These are phyloP conservation scores for Furcasterigmium furcatum DNA, from an alignment of 2,329 filamentous ascomycete species.

Conservation along the genomic window DNA sequence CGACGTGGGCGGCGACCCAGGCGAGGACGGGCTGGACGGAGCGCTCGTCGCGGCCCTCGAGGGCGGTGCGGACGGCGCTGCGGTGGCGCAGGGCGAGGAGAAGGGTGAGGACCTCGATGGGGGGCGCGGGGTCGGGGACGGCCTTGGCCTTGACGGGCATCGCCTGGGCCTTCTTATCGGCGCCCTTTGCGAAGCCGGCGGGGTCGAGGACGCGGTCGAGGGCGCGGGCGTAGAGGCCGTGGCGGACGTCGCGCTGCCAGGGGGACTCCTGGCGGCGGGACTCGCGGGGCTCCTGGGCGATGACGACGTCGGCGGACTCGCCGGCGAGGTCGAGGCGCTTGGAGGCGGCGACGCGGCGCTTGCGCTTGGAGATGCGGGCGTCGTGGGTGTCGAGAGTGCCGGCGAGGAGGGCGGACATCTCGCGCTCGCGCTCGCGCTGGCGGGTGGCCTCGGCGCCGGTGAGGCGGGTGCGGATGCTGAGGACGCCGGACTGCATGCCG, in stretches of 20 bases:
- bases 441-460: slow-evolving; percentile 76
- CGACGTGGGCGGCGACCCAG: slow-evolving; percentile 79
- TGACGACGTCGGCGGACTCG: slow-evolving; percentile 78
- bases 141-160: not conserved
- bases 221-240: slow-evolving; percentile 72
- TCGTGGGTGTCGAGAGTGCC: slow-evolving; percentile 79
- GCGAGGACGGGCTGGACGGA: slow-evolving; percentile 77
- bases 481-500: slow-evolving; percentile 89
- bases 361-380: slow-evolving; percentile 66
- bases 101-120: slow-evolving; percentile 66
- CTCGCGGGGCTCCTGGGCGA: slow-evolving; percentile 68
- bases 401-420: slow-evolving; percentile 78
- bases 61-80: slow-evolving; percentile 75
- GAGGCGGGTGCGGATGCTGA: slow-evolving; percentile 86
- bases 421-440: slow-evolving; percentile 74
- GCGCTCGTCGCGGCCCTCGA: slow-evolving; percentile 77
- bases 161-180: not conserved
- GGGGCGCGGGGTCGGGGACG: slow-evolving; percentile 44
- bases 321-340: slow-evolving; percentile 74
- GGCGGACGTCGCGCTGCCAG: slow-evolving; percentile 82
- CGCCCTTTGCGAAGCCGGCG: slow-evolving; percentile 18
- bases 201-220: slow-evolving; percentile 73
- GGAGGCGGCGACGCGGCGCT: slow-evolving; percentile 44
- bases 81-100: slow-evolving; percentile 84
- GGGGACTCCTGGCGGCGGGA: slow-evolving; percentile 52